Evolutionary conservation across 225 moss, liverwort and hornwort species (phyloP), one percentile per base, ranked within the genome.

Genomic region (Marchantia paleacea): DNA sequence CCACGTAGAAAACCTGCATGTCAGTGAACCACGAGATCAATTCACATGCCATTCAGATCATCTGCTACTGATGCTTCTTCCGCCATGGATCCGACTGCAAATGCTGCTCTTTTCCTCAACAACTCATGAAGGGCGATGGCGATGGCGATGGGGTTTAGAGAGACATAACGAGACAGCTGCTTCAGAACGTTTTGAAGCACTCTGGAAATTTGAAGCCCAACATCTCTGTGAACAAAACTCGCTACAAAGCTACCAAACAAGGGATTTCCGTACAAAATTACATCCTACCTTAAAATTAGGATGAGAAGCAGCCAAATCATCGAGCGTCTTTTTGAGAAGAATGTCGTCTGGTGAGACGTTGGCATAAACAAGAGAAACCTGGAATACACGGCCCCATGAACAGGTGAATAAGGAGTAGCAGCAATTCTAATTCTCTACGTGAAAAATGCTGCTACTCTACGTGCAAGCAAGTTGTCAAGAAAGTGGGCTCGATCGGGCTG

Each of bases 231-330:
- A 20, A 15, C 4, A 15, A 58, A 0, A 58, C 58, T 16, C 18
- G 58, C 58, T 18, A 15, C 13, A 9, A 20, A 58, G 20, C 58
- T 16, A 20, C 58, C 16, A 58, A 0, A 58, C 18, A 19, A 1
- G 58, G 15, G 58, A 39, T 2, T 2, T 39, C 58, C 13, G 68
- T 10, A 68, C 5, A 68, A 11, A 31, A 28, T 7, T 29, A 11
- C 3, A 14, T 20, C 14, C 75, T 70, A 95, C 97, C 95, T 97
- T 97, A 58, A 97, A 97, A 73, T 97, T 97, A 16, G 97, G 91
- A 67, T 97, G 85, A 26, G 76, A 12, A 75, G 79, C 85, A 62
- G 91, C 88, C 60, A 93, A 69, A 74, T 61, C 83, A 84, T 95
- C 97, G 7, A 97, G 84, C 78, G 88, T 74, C 52, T 83, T 89